A percentile compares a stretch with the other conserved stretches of the same genome.
phyloP scores from a whole-genome alignment of 2,329 filamentous ascomycete genomes.

The Paraconiothyrium brasiliense region DNA sequence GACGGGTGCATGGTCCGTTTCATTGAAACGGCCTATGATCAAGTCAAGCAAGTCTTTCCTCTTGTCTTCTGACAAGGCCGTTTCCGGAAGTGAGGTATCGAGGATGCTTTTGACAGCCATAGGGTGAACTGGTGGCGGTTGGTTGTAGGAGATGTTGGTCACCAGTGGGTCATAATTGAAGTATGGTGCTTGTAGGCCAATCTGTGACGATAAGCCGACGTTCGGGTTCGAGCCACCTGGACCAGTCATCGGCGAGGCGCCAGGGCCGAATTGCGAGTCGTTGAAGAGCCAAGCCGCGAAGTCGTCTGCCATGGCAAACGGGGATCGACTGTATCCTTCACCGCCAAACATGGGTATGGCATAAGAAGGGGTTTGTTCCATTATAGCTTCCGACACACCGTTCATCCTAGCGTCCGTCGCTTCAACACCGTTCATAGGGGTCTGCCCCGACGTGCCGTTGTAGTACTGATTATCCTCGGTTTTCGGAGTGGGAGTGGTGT shows the following conservation, averaged over 20 bases:
- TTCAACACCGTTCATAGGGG: slow-evolving; percentile 50
- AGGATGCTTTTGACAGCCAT: slow-evolving; percentile 91
- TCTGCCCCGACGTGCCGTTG: slow-evolving; percentile 46
- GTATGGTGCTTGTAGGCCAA: slow-evolving; percentile 60
- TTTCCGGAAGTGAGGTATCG: slow-evolving; percentile 81
- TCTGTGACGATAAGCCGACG: slow-evolving; percentile 51
- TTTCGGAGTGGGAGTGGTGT: slow-evolving; percentile 47
- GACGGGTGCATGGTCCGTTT: slow-evolving; percentile 77
- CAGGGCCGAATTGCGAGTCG: slow-evolving; percentile 62
- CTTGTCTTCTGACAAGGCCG: slow-evolving; percentile 86
- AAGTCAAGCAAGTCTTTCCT: slow-evolving; percentile 83
- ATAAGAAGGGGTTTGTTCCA: slow-evolving; percentile 61
- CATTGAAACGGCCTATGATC: slow-evolving; percentile 82
- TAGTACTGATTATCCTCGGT: slow-evolving; percentile 48
- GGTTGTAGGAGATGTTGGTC: slow-evolving; percentile 58
- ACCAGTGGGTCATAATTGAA: slow-evolving; percentile 61
- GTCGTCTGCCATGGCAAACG: slow-evolving; percentile 87
- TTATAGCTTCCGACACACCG: slow-evolving; percentile 48
- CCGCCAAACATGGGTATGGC: slow-evolving; percentile 88
- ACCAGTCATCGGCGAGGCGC: slow-evolving; percentile 49
- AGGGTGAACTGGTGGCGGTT: slow-evolving; percentile 73
- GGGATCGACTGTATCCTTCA: slow-evolving; percentile 84
- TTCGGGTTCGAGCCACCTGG: slow-evolving; percentile 44
- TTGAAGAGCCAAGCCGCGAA: slow-evolving; percentile 88
- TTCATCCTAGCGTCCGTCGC: slow-evolving; percentile 48